phyloP scores from a whole-genome alignment of 108 stramenopile genomes.

The Cyclotella sp. region DNA sequence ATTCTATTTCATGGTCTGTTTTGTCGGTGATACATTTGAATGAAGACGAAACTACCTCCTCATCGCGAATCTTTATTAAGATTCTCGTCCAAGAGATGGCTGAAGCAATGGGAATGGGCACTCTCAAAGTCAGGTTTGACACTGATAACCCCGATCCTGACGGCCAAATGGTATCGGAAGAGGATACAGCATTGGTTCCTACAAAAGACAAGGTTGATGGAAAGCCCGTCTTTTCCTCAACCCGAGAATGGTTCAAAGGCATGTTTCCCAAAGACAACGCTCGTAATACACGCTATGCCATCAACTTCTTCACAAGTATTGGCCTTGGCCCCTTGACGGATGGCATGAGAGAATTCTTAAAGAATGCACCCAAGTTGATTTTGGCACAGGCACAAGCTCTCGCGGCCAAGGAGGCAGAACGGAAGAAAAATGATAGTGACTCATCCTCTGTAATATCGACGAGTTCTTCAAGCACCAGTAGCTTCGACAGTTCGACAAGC shows the following conservation, averaged over 20 bases:
- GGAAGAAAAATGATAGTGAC: conserved; percentile 60
- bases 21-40: conserved; percentile 90
- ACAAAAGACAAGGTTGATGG: not conserved
- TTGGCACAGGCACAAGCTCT: conserved; percentile 75
- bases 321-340: conserved; percentile 99
- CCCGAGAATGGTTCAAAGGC: conserved; percentile 85
- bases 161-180: conserved; percentile 23
- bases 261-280: conserved; percentile 97
- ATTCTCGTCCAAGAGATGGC: conserved; percentile 97
- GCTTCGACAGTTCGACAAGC: conserved; percentile 56
- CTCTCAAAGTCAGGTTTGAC: conserved; percentile 88
- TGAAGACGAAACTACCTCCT: conserved; percentile 97
- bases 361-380: conserved; percentile 91
- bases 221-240: conserved; percentile 47
- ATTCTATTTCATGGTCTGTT: conserved; percentile 97
- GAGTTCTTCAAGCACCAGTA: conserved; percentile 59
- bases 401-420: conserved; percentile 58
- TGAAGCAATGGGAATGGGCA: conserved; percentile 93
- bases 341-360: conserved; percentile 92
- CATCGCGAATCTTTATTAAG: conserved; percentile 98
- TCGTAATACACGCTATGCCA: conserved; percentile 96
- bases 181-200: conserved; percentile 20
- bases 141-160: conserved; percentile 69
- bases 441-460: conserved; percentile 48
- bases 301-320: conserved; percentile 99